Conservation (phyloP, 1,284 basidiomycete species). For the Malassezia japonica region DNA sequence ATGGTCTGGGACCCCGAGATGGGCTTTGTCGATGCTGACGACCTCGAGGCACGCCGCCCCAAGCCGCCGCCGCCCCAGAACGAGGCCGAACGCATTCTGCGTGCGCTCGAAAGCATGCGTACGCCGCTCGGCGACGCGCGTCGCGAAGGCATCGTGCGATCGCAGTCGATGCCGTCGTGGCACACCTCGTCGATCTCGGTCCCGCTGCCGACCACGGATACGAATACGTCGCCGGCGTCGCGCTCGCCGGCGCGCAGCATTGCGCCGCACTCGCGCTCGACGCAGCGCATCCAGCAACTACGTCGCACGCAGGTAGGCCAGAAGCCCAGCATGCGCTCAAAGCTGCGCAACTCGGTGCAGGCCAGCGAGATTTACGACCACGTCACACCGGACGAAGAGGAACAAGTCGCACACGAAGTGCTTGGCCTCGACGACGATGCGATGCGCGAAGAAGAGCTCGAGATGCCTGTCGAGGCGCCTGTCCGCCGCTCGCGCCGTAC, state of each 20-base stretch:
- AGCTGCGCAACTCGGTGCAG: slow-evolving; percentile 10
- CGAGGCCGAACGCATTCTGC: slow-evolving; percentile 49
- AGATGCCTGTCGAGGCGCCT: not conserved
- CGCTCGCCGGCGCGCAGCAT: slow-evolving; percentile 14
- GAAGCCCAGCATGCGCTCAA: slow-evolving; percentile 13
- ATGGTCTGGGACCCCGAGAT: slow-evolving; percentile 43
- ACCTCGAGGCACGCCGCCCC: slow-evolving; percentile 31
- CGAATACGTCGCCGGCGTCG: not conserved
- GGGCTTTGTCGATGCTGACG: slow-evolving; percentile 39
- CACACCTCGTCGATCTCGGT: slow-evolving; percentile 15
- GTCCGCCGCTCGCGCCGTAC: not conserved
- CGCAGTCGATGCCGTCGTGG: slow-evolving; percentile 15
- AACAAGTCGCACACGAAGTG: not conserved
- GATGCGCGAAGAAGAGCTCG: not conserved
- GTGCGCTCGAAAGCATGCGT: slow-evolving; percentile 48
- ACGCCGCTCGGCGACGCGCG: slow-evolving; percentile 38
- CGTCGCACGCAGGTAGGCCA: slow-evolving; percentile 6
- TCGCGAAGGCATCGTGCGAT: slow-evolving; percentile 16
- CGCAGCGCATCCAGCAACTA: slow-evolving; percentile 6
- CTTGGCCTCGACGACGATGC: not conserved
- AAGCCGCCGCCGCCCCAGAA: slow-evolving; percentile 45
- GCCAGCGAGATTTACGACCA: not conserved
- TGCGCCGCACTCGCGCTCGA: slow-evolving; percentile 31
- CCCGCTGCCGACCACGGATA: slow-evolving; percentile 9
- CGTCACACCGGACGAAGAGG: slow-evolving; percentile 2